Percentiles rank a stretch among this genome's conserved stretches.
These are phyloP conservation scores for Clonostachys rhizophaga DNA, from an alignment of 2,329 filamentous ascomycete species.

Conservation along the genomic window DNA sequence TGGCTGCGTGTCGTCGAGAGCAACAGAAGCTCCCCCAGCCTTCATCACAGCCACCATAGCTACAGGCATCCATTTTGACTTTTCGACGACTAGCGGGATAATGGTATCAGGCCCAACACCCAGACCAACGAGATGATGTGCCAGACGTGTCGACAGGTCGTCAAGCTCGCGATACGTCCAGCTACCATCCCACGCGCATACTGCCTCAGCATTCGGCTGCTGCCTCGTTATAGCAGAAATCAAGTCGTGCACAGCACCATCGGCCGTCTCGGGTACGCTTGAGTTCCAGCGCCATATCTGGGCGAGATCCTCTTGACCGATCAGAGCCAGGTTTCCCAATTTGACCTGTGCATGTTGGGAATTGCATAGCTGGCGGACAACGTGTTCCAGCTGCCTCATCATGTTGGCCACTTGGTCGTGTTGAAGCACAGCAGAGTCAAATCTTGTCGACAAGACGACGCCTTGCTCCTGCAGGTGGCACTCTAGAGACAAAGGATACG, in stretches of 20 bases:
- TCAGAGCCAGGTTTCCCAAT: no score
- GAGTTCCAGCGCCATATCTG: background rate
- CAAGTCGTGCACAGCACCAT: background rate
- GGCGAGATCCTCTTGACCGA: background rate
- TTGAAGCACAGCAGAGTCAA: no score
- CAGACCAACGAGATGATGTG: no score
- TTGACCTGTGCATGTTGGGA: no score
- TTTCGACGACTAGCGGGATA: constrained; percentile 11
- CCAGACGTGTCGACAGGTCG: background rate
- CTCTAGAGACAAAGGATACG: no score
- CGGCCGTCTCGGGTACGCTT: background rate
- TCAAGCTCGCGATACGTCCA: constrained; percentile 15
- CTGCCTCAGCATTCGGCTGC: constrained; percentile 16
- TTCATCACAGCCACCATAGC: constrained; percentile 16
- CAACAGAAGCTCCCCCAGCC: constrained; percentile 15
- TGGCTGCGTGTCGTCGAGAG: constrained; percentile 11
- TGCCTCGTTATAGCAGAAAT: background rate
- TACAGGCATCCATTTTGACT: constrained; percentile 12
- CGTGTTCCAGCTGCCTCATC: no score
- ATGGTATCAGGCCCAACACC: constrained; percentile 1
- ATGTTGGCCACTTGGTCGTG: no score
- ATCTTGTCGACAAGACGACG: no score
- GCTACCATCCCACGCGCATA: constrained; percentile 13
- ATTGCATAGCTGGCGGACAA: no score
- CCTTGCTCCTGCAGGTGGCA: no score